Evolutionary conservation across 208 protist genomes (phyloP).

Genomic region (Sergeia podlipaevii): DNA sequence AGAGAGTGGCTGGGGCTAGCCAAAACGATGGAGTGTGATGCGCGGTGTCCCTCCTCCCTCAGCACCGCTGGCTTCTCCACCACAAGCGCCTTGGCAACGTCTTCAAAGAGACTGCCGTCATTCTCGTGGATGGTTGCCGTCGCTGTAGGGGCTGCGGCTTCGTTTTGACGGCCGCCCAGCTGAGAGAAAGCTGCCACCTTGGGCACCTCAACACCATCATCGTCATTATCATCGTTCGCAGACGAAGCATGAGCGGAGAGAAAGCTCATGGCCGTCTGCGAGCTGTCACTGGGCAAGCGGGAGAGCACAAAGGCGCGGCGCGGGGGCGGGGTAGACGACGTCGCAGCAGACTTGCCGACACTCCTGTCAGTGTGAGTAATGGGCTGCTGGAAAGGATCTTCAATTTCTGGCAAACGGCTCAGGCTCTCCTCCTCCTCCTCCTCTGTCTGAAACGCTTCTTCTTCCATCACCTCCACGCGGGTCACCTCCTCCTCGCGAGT

Average conservation of each 20-base stretch:
- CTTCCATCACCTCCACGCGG: background rate
- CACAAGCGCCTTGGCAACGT: too few species aligned
- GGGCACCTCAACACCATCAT: background rate
- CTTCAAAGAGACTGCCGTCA: background rate
- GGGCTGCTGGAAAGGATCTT: background rate
- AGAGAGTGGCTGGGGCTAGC: too few species aligned
- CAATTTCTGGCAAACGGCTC: conserved; percentile 1
- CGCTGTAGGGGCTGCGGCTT: background rate
- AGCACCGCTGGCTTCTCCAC: too few species aligned
- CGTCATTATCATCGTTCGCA: background rate
- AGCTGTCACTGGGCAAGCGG: conserved; percentile 10
- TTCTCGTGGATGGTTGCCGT: background rate
- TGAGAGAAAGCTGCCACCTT: conserved; percentile 4
- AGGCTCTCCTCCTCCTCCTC: background rate
- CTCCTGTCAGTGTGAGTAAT: background rate
- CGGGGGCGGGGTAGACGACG: conserved; percentile 35
- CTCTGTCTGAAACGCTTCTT: conserved; percentile 3
- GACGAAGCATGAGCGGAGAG: background rate
- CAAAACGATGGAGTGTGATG: too few species aligned
- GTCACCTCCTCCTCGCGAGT: background rate
- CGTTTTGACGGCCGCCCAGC: background rate
- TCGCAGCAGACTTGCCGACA: background rate
- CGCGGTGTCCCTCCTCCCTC: too few species aligned
- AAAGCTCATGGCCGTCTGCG: background rate
- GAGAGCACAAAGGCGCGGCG: conserved; percentile 52